Evolutionary conservation across 345 rosid genomes (phyloP), one percentile per base, ranked within the genome.

Genomic region (Acer campestre): DNA sequence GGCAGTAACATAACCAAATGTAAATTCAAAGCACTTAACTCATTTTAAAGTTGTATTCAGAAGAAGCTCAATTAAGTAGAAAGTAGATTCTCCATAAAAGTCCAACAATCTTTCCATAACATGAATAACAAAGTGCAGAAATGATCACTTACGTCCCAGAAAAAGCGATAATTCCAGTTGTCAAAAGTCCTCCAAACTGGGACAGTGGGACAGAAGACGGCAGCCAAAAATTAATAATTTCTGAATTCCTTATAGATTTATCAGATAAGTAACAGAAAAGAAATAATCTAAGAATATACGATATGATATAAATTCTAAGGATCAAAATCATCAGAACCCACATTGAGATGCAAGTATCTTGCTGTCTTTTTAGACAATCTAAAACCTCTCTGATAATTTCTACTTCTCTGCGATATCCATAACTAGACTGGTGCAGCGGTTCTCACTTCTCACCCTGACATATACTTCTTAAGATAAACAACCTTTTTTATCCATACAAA

Each of bases 121-220:
- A 23, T 63, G 38, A 38, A 44, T 20, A 51, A 12, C 27, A 78
- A 74, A 51, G 49, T 67, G 63, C 71, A 74, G 69, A 83, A 73
- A 49, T 56, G 38, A 48, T 16, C 69, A 90, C 99, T 90, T 94
- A 94, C 97, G 98, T 83, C 67, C 98, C 97, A 68, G 95, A 92
- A 81, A 96, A 94, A 29, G 89, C 86, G 48, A 96, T 61, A 77
- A 94, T 96, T 68, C 98, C 97, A 76, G 95, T 68, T 10, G 95
- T 94, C 88, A 94, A 82, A 61, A 94, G 93, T 74, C 94, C 94
- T 72, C 99, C 99, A 84, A 96, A 96, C 97, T 92, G 94, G 94
- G 70, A 66, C 77, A 85, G 13, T 92, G 94, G 94, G 70, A 66
- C 77, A 85, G 13, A 78, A 65, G 71, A 18, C 29, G 11, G 63